These are phyloP conservation scores for Aquilaria sinensis DNA, from an alignment of 345 rosid genomes.

Conservation along the genomic window DNA sequence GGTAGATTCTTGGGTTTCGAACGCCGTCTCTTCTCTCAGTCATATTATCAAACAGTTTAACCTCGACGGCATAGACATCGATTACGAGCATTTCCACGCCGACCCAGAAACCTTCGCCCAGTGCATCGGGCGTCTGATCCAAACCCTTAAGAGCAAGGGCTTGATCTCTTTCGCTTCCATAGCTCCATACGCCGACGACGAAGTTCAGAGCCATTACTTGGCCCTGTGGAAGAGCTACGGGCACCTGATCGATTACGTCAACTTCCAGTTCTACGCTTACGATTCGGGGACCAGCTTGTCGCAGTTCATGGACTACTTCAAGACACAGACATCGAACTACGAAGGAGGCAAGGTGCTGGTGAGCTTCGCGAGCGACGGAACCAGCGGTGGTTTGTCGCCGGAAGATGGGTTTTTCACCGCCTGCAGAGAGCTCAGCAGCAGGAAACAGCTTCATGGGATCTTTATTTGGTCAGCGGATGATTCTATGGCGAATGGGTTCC, in stretches of 20 bases:
- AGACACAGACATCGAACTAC: constrained; percentile 25
- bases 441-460: constrained; percentile 26
- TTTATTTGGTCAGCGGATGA: constrained; percentile 42
- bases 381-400: constrained; percentile 28
- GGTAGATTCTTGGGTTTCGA: constrained; percentile 29
- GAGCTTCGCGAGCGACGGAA: constrained; percentile 19
- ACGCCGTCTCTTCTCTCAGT: constrained; percentile 34
- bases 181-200: constrained; percentile 34
- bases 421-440: constrained; percentile 23
- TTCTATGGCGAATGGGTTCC: constrained; percentile 17
- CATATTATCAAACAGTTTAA: constrained; percentile 23
- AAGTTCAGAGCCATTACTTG: constrained; percentile 33
- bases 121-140: constrained; percentile 34
- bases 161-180: constrained; percentile 32
- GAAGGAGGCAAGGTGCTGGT: constrained; percentile 21
- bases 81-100: constrained; percentile 33
- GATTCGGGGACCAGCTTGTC: constrained; percentile 21
- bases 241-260: constrained; percentile 29
- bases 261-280: constrained; percentile 43
- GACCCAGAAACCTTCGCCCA: constrained; percentile 26
- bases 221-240: constrained; percentile 43
- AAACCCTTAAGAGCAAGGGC: constrained; percentile 23
- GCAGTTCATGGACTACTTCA: constrained; percentile 26
- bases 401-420: constrained; percentile 28
- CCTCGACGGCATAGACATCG: constrained; percentile 35